phyloP scores from a whole-genome alignment of 2,329 filamentous ascomycete species.

The Lecanicillium sp. region DNA sequence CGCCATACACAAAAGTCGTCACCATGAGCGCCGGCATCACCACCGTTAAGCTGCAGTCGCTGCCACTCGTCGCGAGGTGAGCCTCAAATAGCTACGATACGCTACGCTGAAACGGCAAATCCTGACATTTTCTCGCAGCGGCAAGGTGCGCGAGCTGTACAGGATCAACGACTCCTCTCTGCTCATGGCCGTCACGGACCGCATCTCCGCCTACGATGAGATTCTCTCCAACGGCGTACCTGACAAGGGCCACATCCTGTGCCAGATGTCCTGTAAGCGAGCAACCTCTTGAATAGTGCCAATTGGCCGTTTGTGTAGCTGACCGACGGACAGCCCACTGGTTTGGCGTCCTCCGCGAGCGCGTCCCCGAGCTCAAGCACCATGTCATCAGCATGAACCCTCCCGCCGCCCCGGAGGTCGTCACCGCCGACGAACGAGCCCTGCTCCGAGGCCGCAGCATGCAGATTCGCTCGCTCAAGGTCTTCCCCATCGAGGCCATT shows the following conservation, averaged over 20 bases:
- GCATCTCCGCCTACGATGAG: slow-evolving; percentile 94
- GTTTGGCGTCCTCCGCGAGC: slow-evolving; percentile 43
- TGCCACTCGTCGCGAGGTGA: slow-evolving; percentile 13
- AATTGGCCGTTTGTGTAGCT: not conserved
- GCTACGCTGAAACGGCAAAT: not conserved
- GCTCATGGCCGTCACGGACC: slow-evolving; percentile 80
- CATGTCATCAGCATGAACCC: slow-evolving; percentile 45
- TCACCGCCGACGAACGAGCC: slow-evolving; percentile 39
- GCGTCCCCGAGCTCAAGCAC: slow-evolving; percentile 42
- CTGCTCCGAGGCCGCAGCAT: slow-evolving; percentile 63
- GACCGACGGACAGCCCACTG: slow-evolving; percentile 37
- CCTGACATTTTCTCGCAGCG: slow-evolving; percentile 16
- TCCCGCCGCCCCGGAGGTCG: slow-evolving; percentile 25
- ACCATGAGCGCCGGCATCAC: slow-evolving; percentile 10
- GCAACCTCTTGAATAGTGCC: not conserved
- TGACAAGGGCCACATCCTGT: slow-evolving; percentile 48
- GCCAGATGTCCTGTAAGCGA: slow-evolving; percentile 26
- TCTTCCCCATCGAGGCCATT: slow-evolving; percentile 57
- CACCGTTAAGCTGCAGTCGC: slow-evolving; percentile 9
- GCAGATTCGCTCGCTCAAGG: slow-evolving; percentile 66
- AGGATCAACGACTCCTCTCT: slow-evolving; percentile 61
- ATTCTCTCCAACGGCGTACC: slow-evolving; percentile 66
- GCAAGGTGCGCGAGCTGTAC: slow-evolving; percentile 80
- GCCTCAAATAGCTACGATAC: not conserved
- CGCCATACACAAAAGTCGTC: no score